A percentile compares a stretch with the other conserved stretches of the same genome.
Conservation (phyloP, 371 early-diverging fungal species). For the Mucor plumbeus region DNA sequence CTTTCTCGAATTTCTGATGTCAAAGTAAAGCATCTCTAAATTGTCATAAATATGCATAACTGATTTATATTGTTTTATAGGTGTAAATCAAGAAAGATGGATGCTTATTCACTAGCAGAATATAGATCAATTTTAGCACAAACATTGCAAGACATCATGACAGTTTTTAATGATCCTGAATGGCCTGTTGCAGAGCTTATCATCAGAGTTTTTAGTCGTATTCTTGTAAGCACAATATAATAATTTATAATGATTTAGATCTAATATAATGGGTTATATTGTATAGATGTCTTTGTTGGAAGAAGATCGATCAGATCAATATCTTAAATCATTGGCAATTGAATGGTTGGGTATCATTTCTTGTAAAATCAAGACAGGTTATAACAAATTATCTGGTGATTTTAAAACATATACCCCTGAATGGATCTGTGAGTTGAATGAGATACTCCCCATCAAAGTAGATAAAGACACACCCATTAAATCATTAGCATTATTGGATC, state of each 20-base stretch:
- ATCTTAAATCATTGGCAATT: conserved; percentile 72
- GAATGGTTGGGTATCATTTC: conserved; percentile 78
- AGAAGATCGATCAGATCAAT: conserved; percentile 62
- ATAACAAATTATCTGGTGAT: conserved; percentile 26
- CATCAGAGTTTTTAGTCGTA: conserved; percentile 62
- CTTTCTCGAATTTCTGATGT: conserved; percentile 69
- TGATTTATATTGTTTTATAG: conserved; percentile 23
- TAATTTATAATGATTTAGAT: background rate
- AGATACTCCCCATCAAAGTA: conserved; percentile 29
- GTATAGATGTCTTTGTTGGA: conserved; percentile 60
- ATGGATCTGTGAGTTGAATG: conserved; percentile 41
- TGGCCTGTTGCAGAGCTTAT: conserved; percentile 90
- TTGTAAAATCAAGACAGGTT: conserved; percentile 52
- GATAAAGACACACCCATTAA: conserved; percentile 22
- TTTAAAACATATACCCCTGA: conserved; percentile 31
- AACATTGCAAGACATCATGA: conserved; percentile 75
- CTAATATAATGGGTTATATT: background rate
- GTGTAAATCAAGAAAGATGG: conserved; percentile 59
- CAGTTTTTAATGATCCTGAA: conserved; percentile 81
- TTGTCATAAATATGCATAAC: background rate
- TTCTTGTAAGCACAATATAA: conserved; percentile 53
- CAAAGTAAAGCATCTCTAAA: conserved; percentile 39
- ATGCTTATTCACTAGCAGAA: conserved; percentile 64
- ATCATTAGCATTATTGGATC: conserved; percentile 28
- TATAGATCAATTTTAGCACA: conserved; percentile 75